These are phyloP conservation scores for Kluyveromyces starmeri DNA, from an alignment of 805 yeast genomes.

Conservation along the genomic window DNA sequence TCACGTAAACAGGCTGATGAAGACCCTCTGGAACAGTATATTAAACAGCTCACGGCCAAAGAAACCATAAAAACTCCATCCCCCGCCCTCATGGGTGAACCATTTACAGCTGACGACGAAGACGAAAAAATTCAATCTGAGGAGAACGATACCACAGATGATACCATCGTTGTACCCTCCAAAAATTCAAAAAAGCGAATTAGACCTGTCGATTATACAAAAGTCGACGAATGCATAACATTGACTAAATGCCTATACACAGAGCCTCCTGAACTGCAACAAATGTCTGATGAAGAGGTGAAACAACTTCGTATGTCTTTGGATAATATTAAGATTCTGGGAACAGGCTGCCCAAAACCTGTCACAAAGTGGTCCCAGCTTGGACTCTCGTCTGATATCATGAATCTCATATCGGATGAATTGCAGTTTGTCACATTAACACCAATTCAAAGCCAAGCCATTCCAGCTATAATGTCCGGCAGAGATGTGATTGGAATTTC, in stretches of 20 bases:
- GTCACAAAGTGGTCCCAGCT: slow-evolving; percentile 71
- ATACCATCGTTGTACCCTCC: not conserved
- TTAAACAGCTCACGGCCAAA: slow-evolving; percentile 23
- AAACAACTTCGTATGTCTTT: slow-evolving; percentile 41
- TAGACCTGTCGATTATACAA: slow-evolving; percentile 9
- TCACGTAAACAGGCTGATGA: no score
- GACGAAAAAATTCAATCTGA: not conserved
- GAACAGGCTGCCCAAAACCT: slow-evolving; percentile 52
- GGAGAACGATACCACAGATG: not conserved
- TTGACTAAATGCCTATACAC: slow-evolving; percentile 56
- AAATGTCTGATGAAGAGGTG: slow-evolving; percentile 47
- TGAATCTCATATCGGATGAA: slow-evolving; percentile 41
- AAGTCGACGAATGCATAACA: slow-evolving; percentile 35
- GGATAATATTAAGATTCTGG: slow-evolving; percentile 63
- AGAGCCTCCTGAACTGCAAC: slow-evolving; percentile 46
- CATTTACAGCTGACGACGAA: not conserved
- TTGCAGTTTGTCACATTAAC: slow-evolving; percentile 60
- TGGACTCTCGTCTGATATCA: slow-evolving; percentile 58
- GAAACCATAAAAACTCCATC: not conserved
- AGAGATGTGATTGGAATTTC: slow-evolving; percentile 90
- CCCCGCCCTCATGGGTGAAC: not conserved
- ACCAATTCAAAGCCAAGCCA: slow-evolving; percentile 82
- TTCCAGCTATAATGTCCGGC: slow-evolving; percentile 87
- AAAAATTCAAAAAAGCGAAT: not conserved
- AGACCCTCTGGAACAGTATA: slow-evolving; percentile 42